phyloP scores from a whole-genome alignment of 441 rosid genomes.

The Eutrema salsugineum region DNA sequence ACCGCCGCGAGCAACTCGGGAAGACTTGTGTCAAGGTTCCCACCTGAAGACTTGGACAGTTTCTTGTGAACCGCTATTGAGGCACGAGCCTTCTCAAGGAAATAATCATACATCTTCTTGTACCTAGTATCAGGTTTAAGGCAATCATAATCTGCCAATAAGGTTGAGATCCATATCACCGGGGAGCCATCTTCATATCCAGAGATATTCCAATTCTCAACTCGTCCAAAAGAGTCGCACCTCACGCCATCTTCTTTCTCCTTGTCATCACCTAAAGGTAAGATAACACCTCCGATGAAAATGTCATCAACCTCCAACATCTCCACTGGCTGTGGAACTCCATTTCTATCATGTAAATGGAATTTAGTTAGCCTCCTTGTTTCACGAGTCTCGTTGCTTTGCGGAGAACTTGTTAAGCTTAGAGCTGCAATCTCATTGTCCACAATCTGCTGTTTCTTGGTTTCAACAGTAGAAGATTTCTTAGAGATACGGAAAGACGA shows the following conservation, averaged over 20 bases:
- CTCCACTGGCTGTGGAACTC: too few relatives aligned
- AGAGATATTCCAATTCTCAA: conserved; percentile 67
- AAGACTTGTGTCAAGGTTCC: conserved; percentile 52
- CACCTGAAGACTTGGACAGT: conserved; percentile 58
- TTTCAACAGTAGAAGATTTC: too few relatives aligned
- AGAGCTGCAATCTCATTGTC: too few relatives aligned
- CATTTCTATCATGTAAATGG: too few relatives aligned
- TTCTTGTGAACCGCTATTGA: conserved; percentile 64
- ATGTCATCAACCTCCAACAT: too few relatives aligned
- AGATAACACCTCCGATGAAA: too few relatives aligned
- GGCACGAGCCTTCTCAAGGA: conserved; percentile 59
- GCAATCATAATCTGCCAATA: conserved; percentile 65
- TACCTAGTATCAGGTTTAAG: conserved; percentile 56
- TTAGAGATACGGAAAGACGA: too few relatives aligned
- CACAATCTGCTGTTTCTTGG: too few relatives aligned
- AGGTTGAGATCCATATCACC: conserved; percentile 69
- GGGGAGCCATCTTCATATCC: conserved; percentile 83
- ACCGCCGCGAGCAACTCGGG: conserved; percentile 73
- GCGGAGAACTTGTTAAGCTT: too few relatives aligned
- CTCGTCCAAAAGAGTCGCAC: conserved; percentile 64
- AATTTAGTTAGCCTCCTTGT: too few relatives aligned
- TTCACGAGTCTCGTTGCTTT: too few relatives aligned
- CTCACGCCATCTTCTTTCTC: conserved; percentile 36
- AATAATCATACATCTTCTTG: conserved; percentile 48
- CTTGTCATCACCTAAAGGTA: too few relatives aligned